Evolutionary conservation across 306 rosid species (phyloP), one percentile per base, ranked within the genome.

Genomic region (Trifolium repens): DNA sequence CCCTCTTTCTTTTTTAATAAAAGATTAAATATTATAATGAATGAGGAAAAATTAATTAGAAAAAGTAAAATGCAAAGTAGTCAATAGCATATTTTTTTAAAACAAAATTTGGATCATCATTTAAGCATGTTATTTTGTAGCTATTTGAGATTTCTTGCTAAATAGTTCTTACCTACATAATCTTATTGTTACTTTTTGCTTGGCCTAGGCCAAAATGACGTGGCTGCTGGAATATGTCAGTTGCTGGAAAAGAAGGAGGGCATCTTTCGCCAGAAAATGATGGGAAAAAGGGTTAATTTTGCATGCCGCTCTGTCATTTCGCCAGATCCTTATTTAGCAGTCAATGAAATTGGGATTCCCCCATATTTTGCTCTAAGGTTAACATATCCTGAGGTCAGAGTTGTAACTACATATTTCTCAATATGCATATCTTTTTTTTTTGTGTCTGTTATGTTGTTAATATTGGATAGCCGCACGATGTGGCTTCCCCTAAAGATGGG

Each of bases 271-370:
- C 98, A 94, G 87, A 94, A 94, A 85, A 94, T 94, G 98, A 94
- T 94, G 98, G 97, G 97, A 50, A 94, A 94, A 89, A 89, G 98
- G 79, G 98, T 94, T 78, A 94, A 94, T 85, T 90, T 76, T 87
- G 97, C 98, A 5, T 91, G 98, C 72, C 96, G 98, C 60, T 91
- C 98, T 81, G 98, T 94, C 86, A 94, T 94, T 79, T 94, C 98
- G 8, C 98, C 97, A 1, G 98, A 91, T 90, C 97, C 98, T 42
- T 94, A 94, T 79, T 88, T 94, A 78, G 96, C 97, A 60, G 98
- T 94, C 71, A 90, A 94, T 86, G 98, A 94, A 81, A 94, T 94
- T 84, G 98, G 98, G 84, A 90, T 94, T 68, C 98, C 98, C 24
- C 98, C 96, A 0, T 87, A 90, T 83, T 94, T 94, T 87, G 98